Conservation (phyloP, 1,139 yeast genomes). For the Debaryomyces udenii region DNA sequence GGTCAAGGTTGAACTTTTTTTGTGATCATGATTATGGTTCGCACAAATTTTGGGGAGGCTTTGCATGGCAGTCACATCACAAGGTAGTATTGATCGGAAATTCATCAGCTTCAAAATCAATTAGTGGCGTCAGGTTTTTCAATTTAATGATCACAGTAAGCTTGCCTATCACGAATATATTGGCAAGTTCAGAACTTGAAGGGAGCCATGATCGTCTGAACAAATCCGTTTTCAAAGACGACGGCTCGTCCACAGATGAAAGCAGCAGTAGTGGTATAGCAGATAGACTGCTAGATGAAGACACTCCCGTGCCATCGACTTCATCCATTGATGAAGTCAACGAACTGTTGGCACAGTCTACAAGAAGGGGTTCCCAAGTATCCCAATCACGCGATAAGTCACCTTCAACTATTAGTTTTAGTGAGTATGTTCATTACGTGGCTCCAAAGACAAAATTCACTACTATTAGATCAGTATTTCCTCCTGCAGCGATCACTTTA, state of each 20-base stretch:
- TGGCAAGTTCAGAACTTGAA: conserved; percentile 48
- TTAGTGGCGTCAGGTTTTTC: conserved; percentile 61
- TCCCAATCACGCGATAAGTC: conserved; percentile 18
- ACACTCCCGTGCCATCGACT: conserved; percentile 12
- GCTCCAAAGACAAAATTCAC: conserved; percentile 71
- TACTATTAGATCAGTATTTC: conserved; percentile 67
- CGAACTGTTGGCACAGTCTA: conserved; percentile 5
- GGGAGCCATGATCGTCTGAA: conserved; percentile 30
- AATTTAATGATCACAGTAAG: conserved; percentile 61
- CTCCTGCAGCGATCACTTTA: conserved; percentile 73
- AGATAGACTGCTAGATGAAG: conserved; percentile 15
- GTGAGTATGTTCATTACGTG: conserved; percentile 73
- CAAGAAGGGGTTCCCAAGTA: conserved; percentile 22
- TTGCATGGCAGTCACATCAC: conserved; percentile 77
- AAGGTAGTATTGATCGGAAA: conserved; percentile 62
- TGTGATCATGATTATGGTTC: conserved; percentile 59
- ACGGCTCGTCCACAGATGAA: conserved; percentile 21
- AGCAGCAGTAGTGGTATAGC: conserved; percentile 20
- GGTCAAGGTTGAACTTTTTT: conserved; percentile 62
- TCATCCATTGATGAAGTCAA: conserved; percentile 16
- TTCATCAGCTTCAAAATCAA: conserved; percentile 47
- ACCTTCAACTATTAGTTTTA: conserved; percentile 48
- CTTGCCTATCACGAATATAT: conserved; percentile 64
- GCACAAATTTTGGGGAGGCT: conserved; percentile 68
- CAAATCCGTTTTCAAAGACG: conserved; percentile 22